These are phyloP conservation scores for Nemania diffusa DNA, from an alignment of 2,329 filamentous ascomycete genomes.

Conservation along the genomic window DNA sequence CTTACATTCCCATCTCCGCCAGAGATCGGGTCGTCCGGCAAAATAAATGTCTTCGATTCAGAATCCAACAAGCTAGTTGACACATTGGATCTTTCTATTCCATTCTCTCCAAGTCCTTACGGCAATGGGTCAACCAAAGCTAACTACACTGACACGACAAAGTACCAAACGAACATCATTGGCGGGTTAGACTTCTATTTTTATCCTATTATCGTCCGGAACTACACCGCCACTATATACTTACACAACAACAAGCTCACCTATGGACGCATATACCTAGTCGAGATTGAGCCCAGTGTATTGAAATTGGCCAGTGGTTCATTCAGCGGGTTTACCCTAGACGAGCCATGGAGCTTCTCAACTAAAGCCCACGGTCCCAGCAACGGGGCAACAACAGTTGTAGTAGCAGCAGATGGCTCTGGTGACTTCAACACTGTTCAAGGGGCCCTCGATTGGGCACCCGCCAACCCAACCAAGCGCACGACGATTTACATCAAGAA, in stretches of 20 bases:
- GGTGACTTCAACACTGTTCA: slow-evolving; percentile 33
- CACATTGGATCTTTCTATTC: slow-evolving; percentile 29
- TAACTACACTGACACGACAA: slow-evolving; percentile 32
- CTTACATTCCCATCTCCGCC: slow-evolving; percentile 27
- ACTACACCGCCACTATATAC: slow-evolving; percentile 32
- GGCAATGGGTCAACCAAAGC: slow-evolving; percentile 31
- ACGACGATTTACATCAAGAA: slow-evolving; percentile 28
- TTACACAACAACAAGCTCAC: slow-evolving; percentile 32
- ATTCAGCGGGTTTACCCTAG: slow-evolving; percentile 28
- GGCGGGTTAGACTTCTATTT: slow-evolving; percentile 35
- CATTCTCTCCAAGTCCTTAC: slow-evolving; percentile 31
- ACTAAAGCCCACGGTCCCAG: slow-evolving; percentile 23
- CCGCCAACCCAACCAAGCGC: slow-evolving; percentile 24
- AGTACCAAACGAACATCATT: slow-evolving; percentile 36
- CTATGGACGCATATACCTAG: slow-evolving; percentile 29
- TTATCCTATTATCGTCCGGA: slow-evolving; percentile 28
- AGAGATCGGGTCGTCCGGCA: slow-evolving; percentile 25
- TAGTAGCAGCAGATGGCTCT: slow-evolving; percentile 29
- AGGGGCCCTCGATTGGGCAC: slow-evolving; percentile 34
- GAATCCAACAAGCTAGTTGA: slow-evolving; percentile 25
- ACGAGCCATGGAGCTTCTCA: slow-evolving; percentile 29
- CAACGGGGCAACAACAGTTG: slow-evolving; percentile 10
- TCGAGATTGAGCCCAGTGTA: slow-evolving; percentile 27
- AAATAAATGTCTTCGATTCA: slow-evolving; percentile 33
- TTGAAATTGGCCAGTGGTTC: not conserved